A percentile compares a stretch with the other conserved stretches of the same genome.
These are phyloP conservation scores for Aureobasidium sp. DNA, from an alignment of 2,329 filamentous ascomycete species.

Conservation along the genomic window DNA sequence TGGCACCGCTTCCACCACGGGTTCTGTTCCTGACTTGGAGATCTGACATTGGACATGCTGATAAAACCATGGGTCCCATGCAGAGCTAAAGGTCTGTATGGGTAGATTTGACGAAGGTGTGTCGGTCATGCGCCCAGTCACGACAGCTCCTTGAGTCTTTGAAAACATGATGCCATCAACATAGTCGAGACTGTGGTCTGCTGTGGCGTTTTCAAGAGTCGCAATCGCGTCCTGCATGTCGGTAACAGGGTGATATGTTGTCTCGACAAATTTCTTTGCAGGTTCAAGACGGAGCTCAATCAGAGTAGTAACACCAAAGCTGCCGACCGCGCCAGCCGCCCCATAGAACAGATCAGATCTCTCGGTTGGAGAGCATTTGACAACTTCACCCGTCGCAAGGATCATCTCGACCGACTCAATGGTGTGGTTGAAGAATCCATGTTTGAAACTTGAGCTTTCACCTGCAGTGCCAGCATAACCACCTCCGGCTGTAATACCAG, in stretches of 20 bases:
- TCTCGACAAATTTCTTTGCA: conserved; percentile 41
- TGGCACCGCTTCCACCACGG: conserved; percentile 47
- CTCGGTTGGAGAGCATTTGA: conserved; percentile 41
- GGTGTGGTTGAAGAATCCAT: conserved; percentile 57
- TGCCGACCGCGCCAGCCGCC: conserved; percentile 58
- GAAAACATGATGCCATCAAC: conserved; percentile 44
- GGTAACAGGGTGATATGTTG: conserved; percentile 37
- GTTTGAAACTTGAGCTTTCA: conserved; percentile 60
- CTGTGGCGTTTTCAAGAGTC: conserved; percentile 30
- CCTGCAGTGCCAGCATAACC: conserved; percentile 60
- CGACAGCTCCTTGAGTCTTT: conserved; percentile 32
- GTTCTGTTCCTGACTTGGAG: conserved; percentile 12
- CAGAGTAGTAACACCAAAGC: conserved; percentile 58
- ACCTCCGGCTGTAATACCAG: conserved; percentile 62
- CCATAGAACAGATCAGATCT: conserved; percentile 55
- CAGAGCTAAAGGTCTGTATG: conserved; percentile 30
- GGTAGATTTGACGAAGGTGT: neutral
- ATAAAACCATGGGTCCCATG: conserved; percentile 45
- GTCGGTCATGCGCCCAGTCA: conserved; percentile 37
- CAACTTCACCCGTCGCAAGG: conserved; percentile 50
- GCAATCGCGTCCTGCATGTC: conserved; percentile 35
- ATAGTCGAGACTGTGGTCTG: conserved; percentile 34
- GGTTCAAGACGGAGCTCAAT: conserved; percentile 39
- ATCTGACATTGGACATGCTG: conserved; percentile 30
- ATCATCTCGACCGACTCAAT: conserved; percentile 58